A percentile compares a stretch with the other conserved stretches of the same genome.
phyloP scores from a whole-genome alignment of 2,329 filamentous ascomycete genomes.

The Harringtonia aguacate region DNA sequence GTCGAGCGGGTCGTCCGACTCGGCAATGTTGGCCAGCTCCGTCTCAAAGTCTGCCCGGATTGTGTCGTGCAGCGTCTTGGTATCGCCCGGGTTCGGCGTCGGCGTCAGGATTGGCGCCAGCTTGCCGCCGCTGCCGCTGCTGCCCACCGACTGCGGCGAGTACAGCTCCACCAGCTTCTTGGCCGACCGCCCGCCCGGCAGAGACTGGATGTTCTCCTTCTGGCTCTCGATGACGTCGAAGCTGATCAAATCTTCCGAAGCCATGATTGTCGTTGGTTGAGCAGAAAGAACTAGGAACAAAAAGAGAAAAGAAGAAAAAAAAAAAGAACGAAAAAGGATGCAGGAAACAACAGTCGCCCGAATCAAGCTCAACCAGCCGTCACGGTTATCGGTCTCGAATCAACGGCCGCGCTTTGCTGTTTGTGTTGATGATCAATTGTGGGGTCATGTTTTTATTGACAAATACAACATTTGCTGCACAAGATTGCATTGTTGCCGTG shows the following conservation, averaged over 20 bases:
- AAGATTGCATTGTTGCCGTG: constrained; percentile 9
- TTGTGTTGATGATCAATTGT: neutral
- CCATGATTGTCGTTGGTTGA: constrained; percentile 9
- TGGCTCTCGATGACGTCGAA: constrained; percentile 94
- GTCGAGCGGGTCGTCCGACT: constrained; percentile 91
- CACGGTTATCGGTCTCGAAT: neutral
- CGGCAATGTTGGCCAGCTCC: constrained; percentile 66
- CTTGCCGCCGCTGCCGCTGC: constrained; percentile 31
- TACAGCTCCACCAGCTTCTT: constrained; percentile 77
- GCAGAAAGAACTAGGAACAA: neutral
- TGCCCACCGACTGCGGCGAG: constrained; percentile 47
- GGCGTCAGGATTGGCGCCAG: constrained; percentile 23
- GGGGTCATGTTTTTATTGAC: constrained; percentile 10
- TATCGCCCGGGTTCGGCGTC: constrained; percentile 59
- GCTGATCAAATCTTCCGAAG: constrained; percentile 43
- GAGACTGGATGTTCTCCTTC: constrained; percentile 95
- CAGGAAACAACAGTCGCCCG: neutral
- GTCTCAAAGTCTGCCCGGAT: constrained; percentile 77
- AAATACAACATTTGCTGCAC: too few relatives aligned
- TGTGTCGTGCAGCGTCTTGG: constrained; percentile 62
- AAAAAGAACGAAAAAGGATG: neutral
- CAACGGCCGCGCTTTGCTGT: constrained; percentile 1
- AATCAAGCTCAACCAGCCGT: too few relatives aligned
- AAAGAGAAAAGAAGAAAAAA: neutral
- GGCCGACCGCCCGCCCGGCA: constrained; percentile 80